Percentiles rank a stretch among this genome's conserved stretches.
phyloP scores from a whole-genome alignment of 441 rosid species.

The Syzygium malaccense region DNA sequence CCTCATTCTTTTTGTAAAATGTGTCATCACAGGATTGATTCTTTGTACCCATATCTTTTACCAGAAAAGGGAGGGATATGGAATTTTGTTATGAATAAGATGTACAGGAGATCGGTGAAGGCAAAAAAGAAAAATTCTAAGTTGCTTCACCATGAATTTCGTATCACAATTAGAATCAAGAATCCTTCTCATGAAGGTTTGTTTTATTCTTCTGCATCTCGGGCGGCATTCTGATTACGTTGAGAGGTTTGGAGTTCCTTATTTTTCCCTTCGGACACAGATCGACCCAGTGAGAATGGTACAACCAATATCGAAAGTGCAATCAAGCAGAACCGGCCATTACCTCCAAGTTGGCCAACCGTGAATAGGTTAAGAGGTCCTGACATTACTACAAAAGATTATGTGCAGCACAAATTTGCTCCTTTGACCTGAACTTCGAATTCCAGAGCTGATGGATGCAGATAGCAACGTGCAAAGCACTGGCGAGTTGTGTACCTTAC shows the following conservation, averaged over 20 bases:
- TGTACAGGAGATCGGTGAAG: background rate
- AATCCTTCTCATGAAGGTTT: background rate
- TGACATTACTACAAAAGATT: background rate
- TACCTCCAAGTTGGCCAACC: background rate
- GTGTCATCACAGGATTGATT: background rate
- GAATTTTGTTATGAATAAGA: background rate
- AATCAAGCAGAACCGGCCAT: background rate
- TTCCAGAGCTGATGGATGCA: background rate
- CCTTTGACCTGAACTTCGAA: background rate
- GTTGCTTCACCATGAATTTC: background rate
- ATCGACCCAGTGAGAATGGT: background rate
- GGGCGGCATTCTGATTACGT: background rate
- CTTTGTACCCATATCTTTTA: background rate
- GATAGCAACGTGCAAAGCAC: background rate
- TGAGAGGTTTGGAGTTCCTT: background rate
- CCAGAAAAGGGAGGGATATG: background rate
- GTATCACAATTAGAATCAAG: background rate
- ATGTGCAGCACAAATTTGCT: background rate
- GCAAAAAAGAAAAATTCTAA: background rate
- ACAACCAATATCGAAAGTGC: background rate
- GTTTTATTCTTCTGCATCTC: background rate
- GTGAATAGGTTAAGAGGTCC: background rate
- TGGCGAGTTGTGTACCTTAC: background rate
- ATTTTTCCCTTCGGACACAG: background rate
- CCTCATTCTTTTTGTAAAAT: background rate